Evolutionary conservation across 352 stramenopile species (phyloP).

Genomic region (Phytophthora idaei): DNA sequence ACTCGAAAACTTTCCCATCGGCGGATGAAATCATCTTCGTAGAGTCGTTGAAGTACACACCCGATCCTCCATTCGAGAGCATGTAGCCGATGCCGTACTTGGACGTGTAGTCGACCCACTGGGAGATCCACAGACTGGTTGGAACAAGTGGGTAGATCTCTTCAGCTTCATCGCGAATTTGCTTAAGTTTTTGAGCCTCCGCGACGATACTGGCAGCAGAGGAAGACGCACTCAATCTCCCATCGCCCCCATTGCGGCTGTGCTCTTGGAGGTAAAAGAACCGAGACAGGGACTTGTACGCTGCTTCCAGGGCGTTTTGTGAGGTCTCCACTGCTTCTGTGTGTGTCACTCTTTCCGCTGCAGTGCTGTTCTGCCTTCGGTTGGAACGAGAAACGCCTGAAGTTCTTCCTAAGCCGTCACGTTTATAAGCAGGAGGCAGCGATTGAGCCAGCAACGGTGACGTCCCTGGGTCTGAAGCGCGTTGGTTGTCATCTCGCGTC

Average conservation of each 20-base stretch:
- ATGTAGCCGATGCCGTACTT: constrained; percentile 99
- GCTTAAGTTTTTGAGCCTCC: constrained; percentile 66
- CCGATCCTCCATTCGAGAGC: constrained; percentile 93
- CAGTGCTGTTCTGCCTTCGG: constrained; percentile 16
- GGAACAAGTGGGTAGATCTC: constrained; percentile 37
- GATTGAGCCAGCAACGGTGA: constrained; percentile 19
- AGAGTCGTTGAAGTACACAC: constrained; percentile 99
- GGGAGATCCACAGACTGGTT: constrained; percentile 92
- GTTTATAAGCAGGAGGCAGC: constrained; percentile 29
- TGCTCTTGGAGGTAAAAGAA: constrained; percentile 77
- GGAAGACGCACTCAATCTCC: constrained; percentile 61
- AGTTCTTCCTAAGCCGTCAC: constrained; percentile 19
- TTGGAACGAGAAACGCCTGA: constrained; percentile 10
- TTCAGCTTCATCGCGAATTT: constrained; percentile 61
- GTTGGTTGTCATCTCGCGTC: constrained; percentile 45
- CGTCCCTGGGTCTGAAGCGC: constrained; percentile 36
- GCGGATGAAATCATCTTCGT: constrained; percentile 97
- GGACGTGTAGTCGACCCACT: constrained; percentile 99
- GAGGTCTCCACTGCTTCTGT: constrained; percentile 12
- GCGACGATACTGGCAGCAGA: constrained; percentile 64
- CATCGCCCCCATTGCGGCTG: constrained; percentile 31
- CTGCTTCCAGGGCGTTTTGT: constrained; percentile 51
- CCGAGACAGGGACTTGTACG: constrained; percentile 60
- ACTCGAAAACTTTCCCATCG: constrained; percentile 92
- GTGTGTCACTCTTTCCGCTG: constrained; percentile 2